Percentiles rank a stretch among this genome's conserved stretches.
phyloP scores from a whole-genome alignment of 2,329 filamentous ascomycete species.

The Pseudocercospora fijiensis region DNA sequence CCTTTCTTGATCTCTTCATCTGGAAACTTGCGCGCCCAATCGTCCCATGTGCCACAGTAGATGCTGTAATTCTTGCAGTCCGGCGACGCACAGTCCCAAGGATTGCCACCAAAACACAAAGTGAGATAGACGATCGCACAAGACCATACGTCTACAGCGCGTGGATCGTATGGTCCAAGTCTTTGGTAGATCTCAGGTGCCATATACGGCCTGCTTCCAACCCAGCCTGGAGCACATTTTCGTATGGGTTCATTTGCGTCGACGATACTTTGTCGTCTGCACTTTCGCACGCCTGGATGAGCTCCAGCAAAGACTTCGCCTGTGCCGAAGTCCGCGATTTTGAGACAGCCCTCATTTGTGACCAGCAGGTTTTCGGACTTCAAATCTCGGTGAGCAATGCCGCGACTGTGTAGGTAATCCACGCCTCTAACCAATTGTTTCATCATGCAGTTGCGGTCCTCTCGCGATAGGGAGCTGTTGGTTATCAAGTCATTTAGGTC shows the following conservation, averaged over 20 bases:
- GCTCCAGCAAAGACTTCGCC: slow-evolving; percentile 81
- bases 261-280: slow-evolving; percentile 59
- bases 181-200: slow-evolving; percentile 79
- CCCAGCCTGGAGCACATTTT: slow-evolving; percentile 74
- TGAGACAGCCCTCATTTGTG: slow-evolving; percentile 74
- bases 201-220: slow-evolving; percentile 82
- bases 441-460: slow-evolving; percentile 79
- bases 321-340: slow-evolving; percentile 89
- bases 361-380: slow-evolving; percentile 86
- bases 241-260: slow-evolving; percentile 70
- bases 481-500: slow-evolving; percentile 76
- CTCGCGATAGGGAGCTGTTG: slow-evolving; percentile 62
- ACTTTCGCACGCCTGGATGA: slow-evolving; percentile 68
- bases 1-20: slow-evolving; percentile 52
- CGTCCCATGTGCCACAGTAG: slow-evolving; percentile 66
- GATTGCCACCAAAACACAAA: slow-evolving; percentile 67
- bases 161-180: slow-evolving; percentile 67
- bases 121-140: slow-evolving; percentile 80
- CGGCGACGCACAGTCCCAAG: slow-evolving; percentile 69
- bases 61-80: slow-evolving; percentile 59
- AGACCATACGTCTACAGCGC: slow-evolving; percentile 81
- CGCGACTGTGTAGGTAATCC: slow-evolving; percentile 75
- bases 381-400: slow-evolving; percentile 87
- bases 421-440: slow-evolving; percentile 84
- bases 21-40: slow-evolving; percentile 57